A percentile compares a stretch with the other conserved stretches of the same genome.
Conservation (phyloP, 116 monocot species). For the Trichopus zeylanicus region DNA sequence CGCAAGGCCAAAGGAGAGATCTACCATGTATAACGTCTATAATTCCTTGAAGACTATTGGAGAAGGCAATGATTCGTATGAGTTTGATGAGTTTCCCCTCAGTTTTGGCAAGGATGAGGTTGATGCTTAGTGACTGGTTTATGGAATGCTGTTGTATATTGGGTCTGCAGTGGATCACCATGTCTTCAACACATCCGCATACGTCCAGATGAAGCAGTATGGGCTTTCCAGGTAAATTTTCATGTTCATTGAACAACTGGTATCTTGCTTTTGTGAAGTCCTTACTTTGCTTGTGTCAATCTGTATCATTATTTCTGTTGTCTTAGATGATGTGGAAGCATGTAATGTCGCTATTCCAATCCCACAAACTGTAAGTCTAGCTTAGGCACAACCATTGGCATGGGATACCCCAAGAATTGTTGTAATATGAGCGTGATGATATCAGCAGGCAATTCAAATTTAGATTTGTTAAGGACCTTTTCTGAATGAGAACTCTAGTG, state of each 20-base stretch:
- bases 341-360: neutral
- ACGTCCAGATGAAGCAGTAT: neutral
- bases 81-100: conserved; percentile 60
- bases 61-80: conserved; percentile 29
- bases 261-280: neutral
- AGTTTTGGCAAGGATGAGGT: conserved; percentile 34
- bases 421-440: too few relatives aligned
- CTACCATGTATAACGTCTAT: conserved; percentile 53
- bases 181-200: too few relatives aligned
- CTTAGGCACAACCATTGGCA: neutral
- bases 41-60: conserved; percentile 42
- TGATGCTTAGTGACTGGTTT: neutral
- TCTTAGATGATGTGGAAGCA: conserved; percentile 2
- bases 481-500: too few relatives aligned
- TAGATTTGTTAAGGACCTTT: neutral
- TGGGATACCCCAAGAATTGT: neutral
- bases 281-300: neutral
- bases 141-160: neutral
- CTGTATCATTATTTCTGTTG: neutral
- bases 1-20: conserved; percentile 42
- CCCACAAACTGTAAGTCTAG: neutral
- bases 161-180: neutral
- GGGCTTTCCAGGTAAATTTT: neutral
- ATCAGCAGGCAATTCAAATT: neutral
- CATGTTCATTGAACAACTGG: too few relatives aligned